Base-by-base conservation (phyloP, 768 basidiomycete species). In the Ramaria sp. region DNA sequence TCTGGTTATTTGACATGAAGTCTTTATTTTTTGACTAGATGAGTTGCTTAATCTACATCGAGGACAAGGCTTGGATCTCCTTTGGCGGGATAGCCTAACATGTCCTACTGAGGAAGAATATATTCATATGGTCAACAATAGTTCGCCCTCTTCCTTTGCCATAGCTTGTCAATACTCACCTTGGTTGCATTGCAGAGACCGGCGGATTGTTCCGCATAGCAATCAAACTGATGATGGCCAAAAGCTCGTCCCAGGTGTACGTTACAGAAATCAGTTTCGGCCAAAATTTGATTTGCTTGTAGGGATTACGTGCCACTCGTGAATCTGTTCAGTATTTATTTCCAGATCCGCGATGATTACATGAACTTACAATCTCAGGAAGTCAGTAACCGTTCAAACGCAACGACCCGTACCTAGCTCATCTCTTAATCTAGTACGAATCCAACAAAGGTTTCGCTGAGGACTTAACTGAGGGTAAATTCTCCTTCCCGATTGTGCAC, bases 101-200 rank as follows among this genome's bases (percentile, higher is more conserved):
- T 97, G 95, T 66, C 95, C 95, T 4, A 88, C 87, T 0, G 95
- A 99, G 67, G 87, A 92, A 59, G 90, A 99, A 64, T 99, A 98
- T 64, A 77, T 99, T 38, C 70, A 77, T 3, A 99, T 99, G 95
- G 95, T 98, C 33, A 91, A 93, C 68, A 89, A 94, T 64, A 99
- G 95, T 95, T 13, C 12, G 55, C 34, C 20, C 13, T 20, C 20
- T 65, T 64, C 60, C 70, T 66, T 50, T 43, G n/a, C 54, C 20
- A 17, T n/a, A 3, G 38, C 51, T 37, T 24, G 54, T 22, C 34
- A 34, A 20, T 55, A 43, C 31, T 17, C 24, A 17, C 17, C 34
- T 30, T 20, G 38, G 6, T 19, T 30, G 39, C 17, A 27, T 51
- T 13, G 0, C 65, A 98, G 95, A 99, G 69, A 98, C 95, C 0